Conservation (phyloP, 495 filamentous ascomycete genomes). For the Parmelia sp. region DNA sequence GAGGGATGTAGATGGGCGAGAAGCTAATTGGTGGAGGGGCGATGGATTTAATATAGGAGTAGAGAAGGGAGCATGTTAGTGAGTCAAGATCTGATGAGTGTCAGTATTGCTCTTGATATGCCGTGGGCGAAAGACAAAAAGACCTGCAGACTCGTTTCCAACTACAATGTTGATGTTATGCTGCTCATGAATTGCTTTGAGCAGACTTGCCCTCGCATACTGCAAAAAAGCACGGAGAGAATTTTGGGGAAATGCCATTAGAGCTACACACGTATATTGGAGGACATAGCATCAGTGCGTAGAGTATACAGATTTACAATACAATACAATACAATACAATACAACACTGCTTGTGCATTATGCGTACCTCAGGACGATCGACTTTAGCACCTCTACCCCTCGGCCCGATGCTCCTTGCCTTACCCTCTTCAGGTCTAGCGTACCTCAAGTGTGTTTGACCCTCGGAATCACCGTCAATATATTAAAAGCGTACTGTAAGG, state of each 20-base stretch:
- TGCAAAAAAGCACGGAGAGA: constrained; percentile 24
- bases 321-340: too few relatives aligned
- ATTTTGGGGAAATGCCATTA: constrained; percentile 26
- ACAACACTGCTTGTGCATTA: too few relatives aligned
- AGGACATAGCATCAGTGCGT: too few relatives aligned
- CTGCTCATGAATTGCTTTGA: constrained; percentile 12
- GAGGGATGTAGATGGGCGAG: constrained; percentile 62
- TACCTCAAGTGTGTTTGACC: too few relatives aligned
- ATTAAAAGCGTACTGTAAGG: too few relatives aligned
- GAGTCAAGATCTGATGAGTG: constrained; percentile 78
- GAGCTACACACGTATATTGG: too few relatives aligned
- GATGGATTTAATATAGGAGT: constrained; percentile 70
- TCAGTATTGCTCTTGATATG: constrained; percentile 2
- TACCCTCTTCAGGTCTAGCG: too few relatives aligned
- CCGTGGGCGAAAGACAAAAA: background rate
- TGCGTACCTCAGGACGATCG: too few relatives aligned
- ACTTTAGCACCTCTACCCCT: too few relatives aligned
- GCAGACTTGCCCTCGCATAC: constrained; percentile 16
- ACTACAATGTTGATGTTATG: constrained; percentile 22
- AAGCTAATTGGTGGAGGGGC: constrained; percentile 39
- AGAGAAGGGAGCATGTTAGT: constrained; percentile 74
- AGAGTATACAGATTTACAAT: too few relatives aligned
- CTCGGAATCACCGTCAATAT: too few relatives aligned
- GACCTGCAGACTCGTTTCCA: constrained; percentile 29
- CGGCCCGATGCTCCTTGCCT: too few relatives aligned